These are phyloP conservation scores for Lodderomyces elongisporus DNA, from an alignment of 1,139 yeast genomes.

Conservation along the genomic window DNA sequence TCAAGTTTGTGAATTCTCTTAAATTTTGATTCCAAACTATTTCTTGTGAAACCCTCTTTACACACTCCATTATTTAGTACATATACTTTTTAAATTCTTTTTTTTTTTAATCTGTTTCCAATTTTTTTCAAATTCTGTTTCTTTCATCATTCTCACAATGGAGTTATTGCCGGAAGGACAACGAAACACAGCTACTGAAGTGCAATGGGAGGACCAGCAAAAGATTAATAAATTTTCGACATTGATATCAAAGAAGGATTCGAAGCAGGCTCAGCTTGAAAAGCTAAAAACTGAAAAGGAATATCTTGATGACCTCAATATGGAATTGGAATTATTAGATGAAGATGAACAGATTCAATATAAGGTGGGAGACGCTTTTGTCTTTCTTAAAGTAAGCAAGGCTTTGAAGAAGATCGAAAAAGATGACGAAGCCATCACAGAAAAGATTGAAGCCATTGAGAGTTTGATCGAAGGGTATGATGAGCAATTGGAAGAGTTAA, in stretches of 20 bases:
- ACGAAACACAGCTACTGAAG: slow-evolving; percentile 63
- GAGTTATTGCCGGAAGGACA: slow-evolving; percentile 64
- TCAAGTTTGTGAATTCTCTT: no score
- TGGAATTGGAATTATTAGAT: slow-evolving; percentile 83
- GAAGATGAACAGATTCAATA: slow-evolving; percentile 68
- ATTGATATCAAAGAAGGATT: slow-evolving; percentile 65
- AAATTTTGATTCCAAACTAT: no score
- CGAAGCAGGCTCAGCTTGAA: slow-evolving; percentile 45
- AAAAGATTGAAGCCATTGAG: slow-evolving; percentile 44
- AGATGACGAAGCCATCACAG: slow-evolving; percentile 51
- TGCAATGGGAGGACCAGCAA: slow-evolving; percentile 84
- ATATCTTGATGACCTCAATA: slow-evolving; percentile 76
- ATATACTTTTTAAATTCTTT: no score
- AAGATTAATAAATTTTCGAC: slow-evolving; percentile 85
- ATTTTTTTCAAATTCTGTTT: no score
- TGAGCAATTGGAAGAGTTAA: slow-evolving; percentile 53
- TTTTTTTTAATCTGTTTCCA: background rate
- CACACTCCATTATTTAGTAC: no score
- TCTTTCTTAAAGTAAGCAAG: slow-evolving; percentile 58
- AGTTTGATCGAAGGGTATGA: slow-evolving; percentile 47
- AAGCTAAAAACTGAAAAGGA: slow-evolving; percentile 68
- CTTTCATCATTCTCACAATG: no score
- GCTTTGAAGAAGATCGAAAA: slow-evolving; percentile 63
- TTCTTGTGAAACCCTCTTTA: no score
- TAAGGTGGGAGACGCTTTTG: slow-evolving; percentile 73